Evolutionary conservation across 1,284 basidiomycete genomes (phyloP).

Genomic region (Austropuccinia psidii): DNA sequence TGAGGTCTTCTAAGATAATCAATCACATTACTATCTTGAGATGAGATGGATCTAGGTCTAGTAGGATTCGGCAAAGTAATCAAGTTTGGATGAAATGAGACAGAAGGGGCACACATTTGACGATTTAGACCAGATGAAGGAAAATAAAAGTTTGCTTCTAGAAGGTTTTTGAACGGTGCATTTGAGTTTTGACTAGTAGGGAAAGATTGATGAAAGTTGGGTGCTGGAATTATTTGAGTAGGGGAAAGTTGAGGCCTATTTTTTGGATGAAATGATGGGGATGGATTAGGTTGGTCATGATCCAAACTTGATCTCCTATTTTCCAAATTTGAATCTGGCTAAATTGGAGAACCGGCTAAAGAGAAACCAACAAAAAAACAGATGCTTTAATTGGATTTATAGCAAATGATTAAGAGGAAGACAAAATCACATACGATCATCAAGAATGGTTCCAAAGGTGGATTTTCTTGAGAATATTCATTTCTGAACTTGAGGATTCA

Average conservation of each 20-base stretch:
- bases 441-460: conserved; percentile 28
- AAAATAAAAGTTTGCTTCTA: background rate
- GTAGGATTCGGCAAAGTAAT: too few species aligned
- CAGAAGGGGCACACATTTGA: conserved; percentile 19
- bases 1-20: background rate
- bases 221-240: too few species aligned
- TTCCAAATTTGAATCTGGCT: background rate
- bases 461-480: conserved; percentile 36
- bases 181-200: too few species aligned
- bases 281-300: background rate
- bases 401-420: background rate
- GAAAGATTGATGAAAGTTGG: background rate
- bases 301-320: background rate
- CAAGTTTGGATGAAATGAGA: conserved; percentile 2
- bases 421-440: conserved; percentile 26
- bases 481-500: conserved; percentile 17
- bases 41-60: background rate
- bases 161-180: background rate
- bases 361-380: background rate
- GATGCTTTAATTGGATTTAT: background rate
- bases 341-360: conserved; percentile 28
- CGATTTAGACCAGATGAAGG: background rate
- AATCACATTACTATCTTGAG: conserved; percentile 1
- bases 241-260: background rate
- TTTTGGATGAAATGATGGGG: background rate